Evolutionary conservation across 208 protist species (phyloP), one percentile per base, ranked within the genome.

Genomic region (Crithidia bombi): DNA sequence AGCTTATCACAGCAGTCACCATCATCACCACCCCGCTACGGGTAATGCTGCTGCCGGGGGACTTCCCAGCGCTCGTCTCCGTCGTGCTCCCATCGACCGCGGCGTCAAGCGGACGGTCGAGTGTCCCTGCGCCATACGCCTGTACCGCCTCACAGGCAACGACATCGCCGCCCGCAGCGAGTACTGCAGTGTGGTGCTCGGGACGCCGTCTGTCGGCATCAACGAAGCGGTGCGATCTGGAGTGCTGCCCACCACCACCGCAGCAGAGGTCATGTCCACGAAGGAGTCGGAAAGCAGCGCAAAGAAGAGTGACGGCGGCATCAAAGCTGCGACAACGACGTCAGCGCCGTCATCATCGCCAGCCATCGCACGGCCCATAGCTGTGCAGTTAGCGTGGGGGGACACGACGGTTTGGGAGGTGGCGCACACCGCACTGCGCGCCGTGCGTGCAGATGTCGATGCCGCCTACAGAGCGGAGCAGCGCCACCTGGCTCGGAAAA

Each of bases 371-470:
- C 47, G 10, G 9, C 75, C 80, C 3, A 38, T 69, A 26, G 64
- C 77, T 11, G 80, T 92, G 56, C 56, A 85, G n/a, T 64, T 75
- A n/a, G 56, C 75, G 14, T 92, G 86, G 86, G 57, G 50, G 6
- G 86, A 91, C 62, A 91, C 82, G 26, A 86, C 82, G 12, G 41
- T 81, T 10, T 78, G 65, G 57, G 86, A 91, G 46, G 44, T 91
- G 17, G 68, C 78, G 3, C 49, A 65, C 23, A 63, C 65, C 10
- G 58, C 82, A 17, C 55, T 91, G 47, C 19, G 55, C 12, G 73
- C 69, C 0, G 62, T 86, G 12, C 79, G 86, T 0, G 55, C 33
- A 10, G 36, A 57, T 12, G 69, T 69, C 4, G 79, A 85, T 41
- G 70, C 58, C 9, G 41, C 58, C 17, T 81, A 50, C 68, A 46